Base-by-base conservation (phyloP, 164 flowering plant species). In the Umbellularia californica region DNA sequence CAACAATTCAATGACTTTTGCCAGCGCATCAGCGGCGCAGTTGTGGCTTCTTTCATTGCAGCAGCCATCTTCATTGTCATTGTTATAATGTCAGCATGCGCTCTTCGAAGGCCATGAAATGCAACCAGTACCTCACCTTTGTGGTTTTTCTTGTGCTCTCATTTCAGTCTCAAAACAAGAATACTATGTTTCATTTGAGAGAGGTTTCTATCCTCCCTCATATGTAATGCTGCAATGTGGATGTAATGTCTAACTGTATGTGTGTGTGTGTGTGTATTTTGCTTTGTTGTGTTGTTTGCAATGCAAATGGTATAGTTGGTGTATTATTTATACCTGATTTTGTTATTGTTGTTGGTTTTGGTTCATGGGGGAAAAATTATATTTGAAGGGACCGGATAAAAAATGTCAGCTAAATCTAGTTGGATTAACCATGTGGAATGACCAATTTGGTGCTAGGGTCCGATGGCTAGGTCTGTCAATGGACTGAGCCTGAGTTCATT, bases 1-100 rank as follows among this genome's bases (percentile, higher is more conserved):
- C 83, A 87, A 62, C 95, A 91, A 74, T 95, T 87, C 60, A 77
- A 76, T 6, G 87, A 88, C 51, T 93, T 92, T 80, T 95, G 98
- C 75, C 85, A 86, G 79, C 66, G 68, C 30, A 77, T 80, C 24
- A 91, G 95, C 63, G 95, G 95, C 2, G 87, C 98, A 0, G 92
- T 89, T 58, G 92, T 91, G 73, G 85, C 89, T 1, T 81, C 92
- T 0, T 89, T 91, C 75, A 50, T 87, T 3, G 79, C 90, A 0
- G 88, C 78, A 0, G 76, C 83, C 17, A 10, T 88, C 75, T 75
- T 95, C 77, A 74, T 91, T 70, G 51, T 90, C 35, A 50, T 92
- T 75, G 79, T 95, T 20, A 41, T 90, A 51, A 65, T 92, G 67
- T 86, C 95, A 63, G 89, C 85, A 30, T 20, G 88, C 50, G 84